phyloP scores from a whole-genome alignment of 2,329 filamentous ascomycete genomes.

The Aciculosporium take region DNA sequence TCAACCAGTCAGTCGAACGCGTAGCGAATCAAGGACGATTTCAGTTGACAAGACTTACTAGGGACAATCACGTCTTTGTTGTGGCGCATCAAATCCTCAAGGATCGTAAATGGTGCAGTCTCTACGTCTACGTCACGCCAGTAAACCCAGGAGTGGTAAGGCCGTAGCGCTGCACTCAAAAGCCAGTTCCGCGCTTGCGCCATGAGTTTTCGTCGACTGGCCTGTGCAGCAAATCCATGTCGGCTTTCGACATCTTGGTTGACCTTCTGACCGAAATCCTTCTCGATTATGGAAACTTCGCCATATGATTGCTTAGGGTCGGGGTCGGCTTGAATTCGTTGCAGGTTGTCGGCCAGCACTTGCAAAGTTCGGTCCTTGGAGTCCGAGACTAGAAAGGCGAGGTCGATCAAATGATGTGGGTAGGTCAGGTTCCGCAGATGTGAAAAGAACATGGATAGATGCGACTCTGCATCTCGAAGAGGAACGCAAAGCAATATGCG shows the following conservation, averaged over 20 bases:
- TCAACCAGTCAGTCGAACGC: conserved; percentile 13
- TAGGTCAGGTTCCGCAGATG: conserved; percentile 95
- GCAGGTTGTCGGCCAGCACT: conserved; percentile 59
- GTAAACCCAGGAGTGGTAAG: conserved; percentile 97
- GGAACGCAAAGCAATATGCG: conserved; percentile 90
- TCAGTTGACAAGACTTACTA: conserved; percentile 47
- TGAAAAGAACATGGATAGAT: conserved; percentile 97
- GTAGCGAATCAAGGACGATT: background rate
- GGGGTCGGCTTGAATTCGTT: conserved; percentile 63
- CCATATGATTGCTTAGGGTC: conserved; percentile 76
- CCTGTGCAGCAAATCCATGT: conserved; percentile 93
- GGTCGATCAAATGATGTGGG: conserved; percentile 87
- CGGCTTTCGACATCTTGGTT: conserved; percentile 95
- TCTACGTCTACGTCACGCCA: conserved; percentile 98
- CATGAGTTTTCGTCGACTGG: conserved; percentile 88
- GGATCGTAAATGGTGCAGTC: conserved; percentile 88
- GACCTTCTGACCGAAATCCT: conserved; percentile 96
- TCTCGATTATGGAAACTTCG: conserved; percentile 95
- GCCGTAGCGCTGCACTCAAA: conserved; percentile 78
- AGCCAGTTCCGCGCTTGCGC: conserved; percentile 96
- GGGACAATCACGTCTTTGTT: conserved; percentile 98
- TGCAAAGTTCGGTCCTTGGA: conserved; percentile 83
- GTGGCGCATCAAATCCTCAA: conserved; percentile 96
- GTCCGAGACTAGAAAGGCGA: conserved; percentile 93
- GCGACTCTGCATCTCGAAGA: conserved; percentile 78